Base-by-base conservation (phyloP, 192 early-diverging fungal species). In the Phlyctochytrium arcticum region DNA sequence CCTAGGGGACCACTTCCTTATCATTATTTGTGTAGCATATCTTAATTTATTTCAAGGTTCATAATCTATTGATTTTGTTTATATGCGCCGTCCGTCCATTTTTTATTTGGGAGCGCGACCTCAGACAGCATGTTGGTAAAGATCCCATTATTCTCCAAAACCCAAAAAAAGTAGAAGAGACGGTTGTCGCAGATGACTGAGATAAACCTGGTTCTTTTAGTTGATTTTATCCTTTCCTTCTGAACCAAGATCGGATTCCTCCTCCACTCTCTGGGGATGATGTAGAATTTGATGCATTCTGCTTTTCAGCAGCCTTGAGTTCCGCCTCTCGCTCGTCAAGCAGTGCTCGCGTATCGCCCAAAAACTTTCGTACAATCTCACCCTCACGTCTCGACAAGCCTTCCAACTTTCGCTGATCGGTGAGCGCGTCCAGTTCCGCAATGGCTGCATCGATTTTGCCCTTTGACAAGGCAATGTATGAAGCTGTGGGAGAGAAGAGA, bases 401-500 rank as follows among this genome's bases (percentile, higher is more conserved):
- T 8, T 29, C 39, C n/a, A 30, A 47, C 27, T 48, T 62, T 23
- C 23, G 17, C 34, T 8, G 12, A 5, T 62, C 48, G 6, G 47
- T 36, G 19, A 64, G 6, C 9, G 33, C 10, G 19, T 64, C 62
- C 47, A 64, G 50, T 35, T 51, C 48, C n/a, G 33, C 35, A 17
- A 64, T n/a, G 19, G 62, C 33, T 29, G 48, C 5, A 33, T 17
- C 35, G 5, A 64, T 29, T 34, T 64, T 64, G 24, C 36, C 62
- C 33, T 33, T 19, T 8, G 62, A 48, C 3, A 64, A 37, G 6
- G 62, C 54, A 24, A 64, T 24, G 34, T 54, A 64, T 8, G 49
- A 37, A 19, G 19, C 62, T 64, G 49, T 26, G 10, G 37, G 21
- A 62, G 44, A 51, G 34, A 19, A 39, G 15, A 27, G 27, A 26